Conservation (phyloP, 345 rosid species). For the Gossypium stocksii region DNA sequence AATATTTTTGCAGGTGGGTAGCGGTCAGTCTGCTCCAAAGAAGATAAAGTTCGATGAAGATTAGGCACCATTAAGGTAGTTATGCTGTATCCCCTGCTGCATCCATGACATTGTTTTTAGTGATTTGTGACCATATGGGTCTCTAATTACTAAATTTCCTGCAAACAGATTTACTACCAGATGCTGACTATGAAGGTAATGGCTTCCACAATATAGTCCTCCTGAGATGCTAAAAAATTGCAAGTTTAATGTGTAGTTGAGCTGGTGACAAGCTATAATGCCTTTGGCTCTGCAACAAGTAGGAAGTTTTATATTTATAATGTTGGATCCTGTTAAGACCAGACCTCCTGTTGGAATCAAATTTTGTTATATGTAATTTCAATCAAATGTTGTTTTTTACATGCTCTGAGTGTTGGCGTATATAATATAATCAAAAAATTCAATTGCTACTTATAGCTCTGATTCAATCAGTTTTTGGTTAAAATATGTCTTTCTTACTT, state of each 20-base stretch:
- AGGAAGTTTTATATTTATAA: background rate
- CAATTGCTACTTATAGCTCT: background rate
- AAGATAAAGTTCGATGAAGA: constrained; percentile 75
- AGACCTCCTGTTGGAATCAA: background rate
- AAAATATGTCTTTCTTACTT: too few relatives aligned
- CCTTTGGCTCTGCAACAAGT: background rate
- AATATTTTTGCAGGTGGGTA: constrained; percentile 55
- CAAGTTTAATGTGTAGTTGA: background rate
- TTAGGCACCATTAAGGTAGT: constrained; percentile 17
- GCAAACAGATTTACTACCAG: background rate
- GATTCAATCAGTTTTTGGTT: too few relatives aligned
- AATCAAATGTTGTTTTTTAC: background rate
- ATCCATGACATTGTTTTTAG: background rate
- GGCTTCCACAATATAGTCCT: background rate
- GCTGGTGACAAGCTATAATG: background rate
- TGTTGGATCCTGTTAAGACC: background rate
- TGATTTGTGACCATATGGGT: background rate
- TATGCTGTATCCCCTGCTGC: background rate
- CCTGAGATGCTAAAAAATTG: background rate
- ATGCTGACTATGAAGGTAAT: background rate
- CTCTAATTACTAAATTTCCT: background rate
- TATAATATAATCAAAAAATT: too few relatives aligned
- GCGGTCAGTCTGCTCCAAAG: constrained; percentile 47
- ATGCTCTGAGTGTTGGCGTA: too few relatives aligned
- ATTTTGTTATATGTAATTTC: background rate